Conservation (phyloP, 768 basidiomycete species). For the Mycena polygramma region DNA sequence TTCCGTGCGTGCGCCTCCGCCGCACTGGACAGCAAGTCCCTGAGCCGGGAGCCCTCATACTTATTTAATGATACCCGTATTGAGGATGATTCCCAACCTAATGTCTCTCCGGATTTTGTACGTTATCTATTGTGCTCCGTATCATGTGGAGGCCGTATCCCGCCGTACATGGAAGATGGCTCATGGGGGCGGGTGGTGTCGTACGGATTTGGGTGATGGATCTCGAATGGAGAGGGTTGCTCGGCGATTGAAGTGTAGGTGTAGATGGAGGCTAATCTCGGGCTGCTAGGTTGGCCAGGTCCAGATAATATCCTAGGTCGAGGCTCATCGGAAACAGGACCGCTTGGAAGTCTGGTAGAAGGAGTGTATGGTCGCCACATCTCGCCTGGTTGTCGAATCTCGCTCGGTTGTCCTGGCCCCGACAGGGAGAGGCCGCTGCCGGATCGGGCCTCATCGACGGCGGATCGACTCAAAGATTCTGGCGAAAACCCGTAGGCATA, state of each 20-base stretch:
- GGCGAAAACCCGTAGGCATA: conserved; percentile 24
- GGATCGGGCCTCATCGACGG: conserved; percentile 22
- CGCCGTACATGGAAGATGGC: background rate
- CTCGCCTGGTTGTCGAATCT: conserved; percentile 18
- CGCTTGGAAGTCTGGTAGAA: background rate
- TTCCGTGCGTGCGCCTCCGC: conserved; percentile 28
- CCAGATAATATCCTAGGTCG: conserved; percentile 25
- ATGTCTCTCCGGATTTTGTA: background rate
- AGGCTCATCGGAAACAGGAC: conserved; percentile 8
- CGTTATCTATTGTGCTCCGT: background rate
- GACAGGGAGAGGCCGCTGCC: background rate
- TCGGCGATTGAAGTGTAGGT: background rate
- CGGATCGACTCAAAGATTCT: conserved; percentile 1
- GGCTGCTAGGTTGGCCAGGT: conserved; percentile 30
- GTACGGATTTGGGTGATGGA: background rate
- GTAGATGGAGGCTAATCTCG: conserved; percentile 12
- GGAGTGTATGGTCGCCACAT: conserved; percentile 17
- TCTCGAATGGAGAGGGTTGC: background rate
- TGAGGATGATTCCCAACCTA: conserved; percentile 26
- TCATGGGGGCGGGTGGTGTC: background rate
- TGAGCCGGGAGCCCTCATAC: conserved; percentile 2
- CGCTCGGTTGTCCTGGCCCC: conserved; percentile 31
- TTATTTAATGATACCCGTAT: conserved; percentile 20
- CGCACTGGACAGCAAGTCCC: conserved; percentile 17
- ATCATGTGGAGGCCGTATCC: background rate